Conservation (phyloP, 2,329 filamentous ascomycete species). For the Phialemoniopsis sp. region DNA sequence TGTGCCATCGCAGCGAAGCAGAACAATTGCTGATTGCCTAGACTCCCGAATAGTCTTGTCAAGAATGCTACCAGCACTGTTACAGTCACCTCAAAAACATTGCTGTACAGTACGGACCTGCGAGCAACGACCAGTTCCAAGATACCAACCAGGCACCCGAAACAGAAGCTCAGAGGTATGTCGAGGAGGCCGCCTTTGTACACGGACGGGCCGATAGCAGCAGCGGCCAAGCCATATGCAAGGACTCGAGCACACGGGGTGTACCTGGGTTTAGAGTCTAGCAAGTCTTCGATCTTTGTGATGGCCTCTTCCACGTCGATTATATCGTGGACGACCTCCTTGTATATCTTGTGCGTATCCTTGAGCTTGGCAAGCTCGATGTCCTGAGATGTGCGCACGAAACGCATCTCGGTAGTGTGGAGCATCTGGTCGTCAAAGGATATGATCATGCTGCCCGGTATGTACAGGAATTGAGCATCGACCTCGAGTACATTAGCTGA, state of each 20-base stretch:
- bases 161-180: conserved; percentile 64
- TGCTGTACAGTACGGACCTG: conserved; percentile 62
- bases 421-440: conserved; percentile 66
- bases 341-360: conserved; percentile 59
- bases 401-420: conserved; percentile 63
- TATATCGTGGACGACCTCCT: conserved; percentile 59
- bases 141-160: conserved; percentile 66
- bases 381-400: conserved; percentile 54
- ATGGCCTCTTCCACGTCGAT: conserved; percentile 56
- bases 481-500: conserved; percentile 83
- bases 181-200: conserved; percentile 70
- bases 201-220: conserved; percentile 68
- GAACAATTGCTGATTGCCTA: conserved; percentile 53
- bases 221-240: conserved; percentile 71
- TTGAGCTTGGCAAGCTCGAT: conserved; percentile 59
- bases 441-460: conserved; percentile 89
- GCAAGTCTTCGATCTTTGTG: conserved; percentile 46
- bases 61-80: conserved; percentile 53
- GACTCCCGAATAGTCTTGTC: conserved; percentile 15
- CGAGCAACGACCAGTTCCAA: conserved; percentile 68
- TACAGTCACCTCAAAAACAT: conserved; percentile 61
- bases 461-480: conserved; percentile 81
- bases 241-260: conserved; percentile 49
- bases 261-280: conserved; percentile 51
- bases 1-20: conserved; percentile 69